phyloP scores from a whole-genome alignment of 495 filamentous ascomycete genomes.

The Penicillium canariense region DNA sequence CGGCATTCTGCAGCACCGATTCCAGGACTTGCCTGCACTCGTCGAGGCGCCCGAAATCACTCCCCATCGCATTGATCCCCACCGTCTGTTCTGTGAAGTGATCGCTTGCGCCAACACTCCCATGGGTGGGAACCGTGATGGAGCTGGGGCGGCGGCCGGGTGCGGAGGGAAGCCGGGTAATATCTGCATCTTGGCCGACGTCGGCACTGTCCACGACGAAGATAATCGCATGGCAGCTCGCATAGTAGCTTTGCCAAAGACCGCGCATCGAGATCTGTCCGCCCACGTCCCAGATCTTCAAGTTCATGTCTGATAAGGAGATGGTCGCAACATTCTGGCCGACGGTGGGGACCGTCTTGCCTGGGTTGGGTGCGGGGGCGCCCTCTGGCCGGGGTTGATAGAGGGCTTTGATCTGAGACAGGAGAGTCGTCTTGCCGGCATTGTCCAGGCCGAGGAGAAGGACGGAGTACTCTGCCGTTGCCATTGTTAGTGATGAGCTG shows the following conservation, averaged over 20 bases:
- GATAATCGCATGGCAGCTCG: constrained; percentile 90
- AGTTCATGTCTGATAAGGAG: constrained; percentile 82
- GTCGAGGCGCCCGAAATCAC: constrained; percentile 65
- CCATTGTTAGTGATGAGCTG: background rate
- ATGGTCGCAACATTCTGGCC: constrained; percentile 96
- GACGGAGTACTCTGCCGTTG: constrained; percentile 81
- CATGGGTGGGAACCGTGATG: constrained; percentile 24
- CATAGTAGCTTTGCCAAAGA: constrained; percentile 95
- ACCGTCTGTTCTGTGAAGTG: constrained; percentile 37
- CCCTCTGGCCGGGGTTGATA: constrained; percentile 64
- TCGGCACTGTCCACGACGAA: constrained; percentile 95
- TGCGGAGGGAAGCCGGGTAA: constrained; percentile 30
- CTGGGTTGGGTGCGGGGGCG: constrained; percentile 49
- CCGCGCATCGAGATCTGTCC: constrained; percentile 85
- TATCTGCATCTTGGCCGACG: constrained; percentile 71
- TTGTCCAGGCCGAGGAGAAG: constrained; percentile 97
- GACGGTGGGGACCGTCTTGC: constrained; percentile 89
- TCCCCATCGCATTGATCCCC: constrained; percentile 47
- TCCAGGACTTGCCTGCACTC: constrained; percentile 90
- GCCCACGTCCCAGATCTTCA: constrained; percentile 98
- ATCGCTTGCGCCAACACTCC: constrained; percentile 11
- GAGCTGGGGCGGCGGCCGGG: constrained; percentile 32
- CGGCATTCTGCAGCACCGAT: constrained; percentile 74
- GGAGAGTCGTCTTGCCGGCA: constrained; percentile 96
- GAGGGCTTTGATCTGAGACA: constrained; percentile 89